phyloP scores from a whole-genome alignment of 2,329 filamentous ascomycete species.

The Neopestalotiopsis rosae region DNA sequence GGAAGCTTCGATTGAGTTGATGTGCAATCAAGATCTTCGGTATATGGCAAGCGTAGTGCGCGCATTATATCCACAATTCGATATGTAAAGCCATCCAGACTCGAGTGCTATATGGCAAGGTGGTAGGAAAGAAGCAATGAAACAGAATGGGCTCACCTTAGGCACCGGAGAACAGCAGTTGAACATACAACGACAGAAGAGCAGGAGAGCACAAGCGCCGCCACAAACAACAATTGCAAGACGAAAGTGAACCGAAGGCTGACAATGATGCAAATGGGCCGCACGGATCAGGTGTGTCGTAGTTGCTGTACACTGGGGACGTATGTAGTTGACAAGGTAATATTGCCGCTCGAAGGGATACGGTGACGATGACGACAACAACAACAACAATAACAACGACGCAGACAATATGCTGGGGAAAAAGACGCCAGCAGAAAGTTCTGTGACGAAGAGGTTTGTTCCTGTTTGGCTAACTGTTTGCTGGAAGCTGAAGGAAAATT shows the following conservation, averaged over 20 bases:
- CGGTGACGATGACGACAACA: slow-evolving; percentile 21
- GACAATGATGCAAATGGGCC: slow-evolving; percentile 5
- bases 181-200: slow-evolving; percentile 19
- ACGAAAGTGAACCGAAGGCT: slow-evolving; percentile 18
- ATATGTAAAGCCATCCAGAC: neutral
- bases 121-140: slow-evolving; percentile 12
- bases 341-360: slow-evolving; percentile 24
- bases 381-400: slow-evolving; percentile 30
- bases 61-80: neutral
- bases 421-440: neutral
- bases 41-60: neutral
- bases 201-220: slow-evolving; percentile 21
- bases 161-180: slow-evolving; percentile 19
- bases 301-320: slow-evolving; percentile 31
- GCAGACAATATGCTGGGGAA: slow-evolving; percentile 2
- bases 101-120: slow-evolving; percentile 10
- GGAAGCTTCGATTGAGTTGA: neutral
- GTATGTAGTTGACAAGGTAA: slow-evolving; percentile 23
- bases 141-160: slow-evolving; percentile 21
- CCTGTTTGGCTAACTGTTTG: slow-evolving; percentile 2
- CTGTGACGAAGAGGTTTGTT: slow-evolving; percentile 21
- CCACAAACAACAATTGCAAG: slow-evolving; percentile 22
- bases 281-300: slow-evolving; percentile 1
- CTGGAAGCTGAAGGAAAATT: slow-evolving; percentile 17
- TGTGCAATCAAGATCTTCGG: neutral